These are phyloP conservation scores for Yamadazyma epiphylla DNA, from an alignment of 1,139 yeast genomes.

Conservation along the genomic window DNA sequence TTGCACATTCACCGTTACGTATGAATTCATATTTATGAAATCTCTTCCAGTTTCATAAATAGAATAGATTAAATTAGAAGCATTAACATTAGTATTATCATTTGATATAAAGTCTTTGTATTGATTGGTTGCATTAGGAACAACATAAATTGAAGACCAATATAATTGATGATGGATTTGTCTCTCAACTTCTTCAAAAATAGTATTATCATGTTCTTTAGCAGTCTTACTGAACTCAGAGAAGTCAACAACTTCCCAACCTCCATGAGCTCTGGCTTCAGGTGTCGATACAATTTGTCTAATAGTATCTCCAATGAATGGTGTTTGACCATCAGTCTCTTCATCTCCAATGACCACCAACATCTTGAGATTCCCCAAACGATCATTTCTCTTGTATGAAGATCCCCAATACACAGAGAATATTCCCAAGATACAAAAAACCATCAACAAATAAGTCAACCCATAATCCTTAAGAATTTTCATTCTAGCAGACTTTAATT, in stretches of 20 bases:
- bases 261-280: slow-evolving; percentile 23
- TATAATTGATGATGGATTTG: slow-evolving; percentile 42
- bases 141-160: slow-evolving; percentile 43
- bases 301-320: slow-evolving; percentile 29
- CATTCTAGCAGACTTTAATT: slow-evolving; percentile 18
- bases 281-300: slow-evolving; percentile 15
- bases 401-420: slow-evolving; percentile 48
- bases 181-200: slow-evolving; percentile 26
- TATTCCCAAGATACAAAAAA: slow-evolving; percentile 24
- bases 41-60: slow-evolving; percentile 44
- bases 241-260: slow-evolving; percentile 35
- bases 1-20: slow-evolving; percentile 22
- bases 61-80: slow-evolving; percentile 21
- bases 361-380: slow-evolving; percentile 31
- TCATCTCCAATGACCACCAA: slow-evolving; percentile 42
- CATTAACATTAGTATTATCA: slow-evolving; percentile 24
- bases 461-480: slow-evolving; percentile 14
- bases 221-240: slow-evolving; percentile 28
- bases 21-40: slow-evolving; percentile 23
- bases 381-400: slow-evolving; percentile 22
- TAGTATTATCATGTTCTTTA: slow-evolving; percentile 24
- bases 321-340: slow-evolving; percentile 21
- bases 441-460: slow-evolving; percentile 22
- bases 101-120: slow-evolving; percentile 23
- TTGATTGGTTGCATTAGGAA: slow-evolving; percentile 31